Base-by-base conservation (phyloP, 2,329 filamentous ascomycete species). In the Aspergillus felis region DNA sequence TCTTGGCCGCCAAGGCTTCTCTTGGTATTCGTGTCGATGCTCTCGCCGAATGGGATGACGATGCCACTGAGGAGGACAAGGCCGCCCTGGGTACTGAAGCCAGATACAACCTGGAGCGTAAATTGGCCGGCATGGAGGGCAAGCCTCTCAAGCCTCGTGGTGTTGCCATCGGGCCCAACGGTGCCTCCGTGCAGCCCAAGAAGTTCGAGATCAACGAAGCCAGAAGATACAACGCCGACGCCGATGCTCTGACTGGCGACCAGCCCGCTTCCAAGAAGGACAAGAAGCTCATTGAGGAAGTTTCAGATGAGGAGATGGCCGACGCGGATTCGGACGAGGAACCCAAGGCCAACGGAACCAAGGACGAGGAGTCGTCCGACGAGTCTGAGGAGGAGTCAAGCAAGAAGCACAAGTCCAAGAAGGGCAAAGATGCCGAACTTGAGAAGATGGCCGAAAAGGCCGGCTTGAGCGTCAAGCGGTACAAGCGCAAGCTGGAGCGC, bases 1-100 rank as follows among this genome's bases (percentile, higher is more conserved):
- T 96, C 82, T 84, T 99, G 60, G 90, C 94, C 51, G 89, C 93
- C 66, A 97, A 97, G 83, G 87, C 93, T 50, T 91, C 94, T 27
- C 85, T 99, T 52, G 92, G 92, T 82, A 82, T 97, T 51, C 92
- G 94, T 78, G 90, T 96, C 51, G 94, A 99, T 76, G 91, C 94
- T 28, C 84, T 95, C 48, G 87, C 87, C 54, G 89, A 92, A 62
- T 91, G 89, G 82, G 85, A 88, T 59, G 82, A 88, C 59, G 86
- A 89, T 51, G 86, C 87, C 25, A 90, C 93, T 28, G 94, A 99
- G 66, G 93, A 99, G 74, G 91, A 96, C 74, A 91, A 92, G 71
- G 84, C 89, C 54, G 86, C 87, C 55, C 82, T 97, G 55, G 94
- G 94, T 73, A 85, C 91, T 44, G 76, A 79, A 62, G 76, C 76